Base-by-base conservation (phyloP, 106 monocot species). In the Hemerocallis citrina region DNA sequence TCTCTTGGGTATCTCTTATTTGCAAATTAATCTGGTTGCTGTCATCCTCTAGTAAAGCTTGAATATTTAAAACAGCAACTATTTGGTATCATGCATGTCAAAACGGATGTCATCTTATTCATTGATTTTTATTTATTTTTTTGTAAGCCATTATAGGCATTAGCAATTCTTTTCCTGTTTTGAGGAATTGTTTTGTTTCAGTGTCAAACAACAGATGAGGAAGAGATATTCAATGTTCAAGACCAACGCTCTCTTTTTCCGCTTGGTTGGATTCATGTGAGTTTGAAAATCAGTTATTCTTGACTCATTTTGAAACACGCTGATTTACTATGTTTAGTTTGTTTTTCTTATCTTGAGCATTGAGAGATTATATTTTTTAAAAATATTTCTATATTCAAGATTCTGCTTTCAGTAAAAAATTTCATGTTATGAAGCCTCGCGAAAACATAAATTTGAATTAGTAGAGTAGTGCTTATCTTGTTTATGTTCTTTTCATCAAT, bases 241-340 rank as follows among this genome's bases (percentile, higher is more conserved):
- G 98, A 98, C 70, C 79, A 80, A 35, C 79, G 75, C 24, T 85
- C 92, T 1, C 82, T 98, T 65, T 92, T 98, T 59, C 84, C 98
- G 1, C 88, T 98, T 77, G 98, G 98, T 4, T 98, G 98, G 98
- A 98, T 98, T 73, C 98, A 98, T 74, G 98, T 98, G 82, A 88
- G 92, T 81, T 59, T 48, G 25, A 9, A 27, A 32, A 38, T 0
- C 34, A 13, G 4, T 36, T 0, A 5, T n/a, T n/a, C n/a, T n/a
- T 41, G n/a, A n/a, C 14, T 66, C 30, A 30, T 12, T 39, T 21
- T 13, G 41, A 2, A 11, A 16, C 44, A 22, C 5, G 7, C 11
- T 23, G 5, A 48, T 48, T 37, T 24, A 22, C 23, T 22, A 23
- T 48, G 0, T 23, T 11, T 22, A 1, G 7, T 48, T 19, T 23